Evolutionary conservation across 495 filamentous ascomycete species (phyloP).

Genomic region (Sphaerosporella brunnea): DNA sequence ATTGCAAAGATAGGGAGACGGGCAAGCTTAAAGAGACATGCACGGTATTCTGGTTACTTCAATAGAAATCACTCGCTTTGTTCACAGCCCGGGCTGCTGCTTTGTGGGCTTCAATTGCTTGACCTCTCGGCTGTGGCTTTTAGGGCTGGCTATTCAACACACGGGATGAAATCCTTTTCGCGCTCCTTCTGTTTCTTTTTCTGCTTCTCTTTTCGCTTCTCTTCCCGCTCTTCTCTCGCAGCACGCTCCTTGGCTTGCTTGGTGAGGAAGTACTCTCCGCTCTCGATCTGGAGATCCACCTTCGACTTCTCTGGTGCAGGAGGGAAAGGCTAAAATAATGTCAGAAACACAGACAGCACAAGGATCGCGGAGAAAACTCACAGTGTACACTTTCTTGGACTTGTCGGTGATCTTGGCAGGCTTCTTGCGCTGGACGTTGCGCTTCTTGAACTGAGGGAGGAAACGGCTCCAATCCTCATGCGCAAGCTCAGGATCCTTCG

Average conservation of each 20-base stretch:
- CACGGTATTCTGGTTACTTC: too few relatives aligned
- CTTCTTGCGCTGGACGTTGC: constrained; percentile 64
- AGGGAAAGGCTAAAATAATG: constrained; percentile 33
- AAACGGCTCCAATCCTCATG: constrained; percentile 91
- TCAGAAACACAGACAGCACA: constrained; percentile 26
- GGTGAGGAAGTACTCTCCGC: constrained; percentile 85
- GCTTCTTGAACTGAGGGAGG: constrained; percentile 94
- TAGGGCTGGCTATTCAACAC: too few relatives aligned
- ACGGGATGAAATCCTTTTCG: constrained; percentile 69
- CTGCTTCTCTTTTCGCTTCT: constrained; percentile 67
- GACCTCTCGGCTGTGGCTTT: too few relatives aligned
- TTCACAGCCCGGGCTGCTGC: too few relatives aligned
- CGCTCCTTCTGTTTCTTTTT: constrained; percentile 73
- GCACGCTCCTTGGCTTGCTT: constrained; percentile 81
- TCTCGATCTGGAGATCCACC: constrained; percentile 94
- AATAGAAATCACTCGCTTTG: too few relatives aligned
- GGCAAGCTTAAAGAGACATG: too few relatives aligned
- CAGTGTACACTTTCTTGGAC: constrained; percentile 76
- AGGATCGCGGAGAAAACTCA: constrained; percentile 22
- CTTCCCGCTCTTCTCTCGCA: constrained; percentile 56
- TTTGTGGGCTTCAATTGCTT: too few relatives aligned
- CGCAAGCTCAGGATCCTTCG: constrained; percentile 74
- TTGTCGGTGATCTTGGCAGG: constrained; percentile 86
- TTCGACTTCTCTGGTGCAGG: constrained; percentile 81
- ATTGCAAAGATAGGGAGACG: too few relatives aligned